These are phyloP conservation scores for Sporothrix pseudoabietina DNA, from an alignment of 2,329 filamentous ascomycete species.

Conservation along the genomic window DNA sequence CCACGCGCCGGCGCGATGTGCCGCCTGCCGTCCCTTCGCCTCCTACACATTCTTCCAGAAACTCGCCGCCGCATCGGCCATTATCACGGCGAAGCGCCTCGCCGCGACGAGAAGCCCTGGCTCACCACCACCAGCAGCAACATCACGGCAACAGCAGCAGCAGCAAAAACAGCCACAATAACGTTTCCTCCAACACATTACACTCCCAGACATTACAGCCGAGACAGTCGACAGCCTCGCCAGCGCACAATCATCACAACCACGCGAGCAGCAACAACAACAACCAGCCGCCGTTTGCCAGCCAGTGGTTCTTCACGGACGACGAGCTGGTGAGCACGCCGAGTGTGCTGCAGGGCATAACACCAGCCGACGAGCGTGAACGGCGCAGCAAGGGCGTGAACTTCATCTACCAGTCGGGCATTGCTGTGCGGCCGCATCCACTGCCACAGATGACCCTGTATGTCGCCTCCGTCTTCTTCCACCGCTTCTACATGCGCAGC, in stretches of 20 bases:
- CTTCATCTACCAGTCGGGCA: constrained; percentile 93
- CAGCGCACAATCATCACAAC: neutral
- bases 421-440: constrained; percentile 68
- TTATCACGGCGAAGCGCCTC: constrained; percentile 46
- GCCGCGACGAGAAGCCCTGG: constrained; percentile 40
- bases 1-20: constrained; percentile 52
- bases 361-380: constrained; percentile 74
- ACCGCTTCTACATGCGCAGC: constrained; percentile 91
- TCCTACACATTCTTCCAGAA: constrained; percentile 57
- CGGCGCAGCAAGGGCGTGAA: constrained; percentile 89
- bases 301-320: constrained; percentile 87
- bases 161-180: neutral
- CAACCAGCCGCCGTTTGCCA: constrained; percentile 38
- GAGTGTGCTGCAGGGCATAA: constrained; percentile 79
- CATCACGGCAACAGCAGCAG: neutral
- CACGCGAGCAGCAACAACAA: neutral
- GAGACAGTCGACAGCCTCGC: neutral
- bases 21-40: constrained; percentile 65
- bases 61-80: constrained; percentile 56
- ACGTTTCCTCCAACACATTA: neutral
- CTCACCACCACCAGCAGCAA: neutral
- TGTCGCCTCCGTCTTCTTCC: constrained; percentile 91
- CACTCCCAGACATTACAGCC: constrained; percentile 13
- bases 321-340: constrained; percentile 82
- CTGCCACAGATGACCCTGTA: constrained; percentile 89